These are phyloP conservation scores for Candida boleticola DNA, from an alignment of 805 yeast species.

Conservation along the genomic window DNA sequence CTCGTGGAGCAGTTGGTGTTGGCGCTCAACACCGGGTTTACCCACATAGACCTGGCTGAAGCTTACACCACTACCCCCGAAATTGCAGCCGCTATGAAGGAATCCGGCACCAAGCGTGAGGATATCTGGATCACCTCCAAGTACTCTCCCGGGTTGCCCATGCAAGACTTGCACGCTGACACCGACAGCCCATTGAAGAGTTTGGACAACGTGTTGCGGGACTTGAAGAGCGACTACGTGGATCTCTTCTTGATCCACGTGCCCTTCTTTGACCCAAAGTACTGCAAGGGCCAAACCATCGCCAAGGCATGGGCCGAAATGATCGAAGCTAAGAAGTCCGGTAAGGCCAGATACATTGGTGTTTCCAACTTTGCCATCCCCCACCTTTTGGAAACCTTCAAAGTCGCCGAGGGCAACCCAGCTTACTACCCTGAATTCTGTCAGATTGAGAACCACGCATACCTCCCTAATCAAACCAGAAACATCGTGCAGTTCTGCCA, in stretches of 20 bases:
- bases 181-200: conserved; percentile 46
- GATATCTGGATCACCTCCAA: conserved; percentile 61
- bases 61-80: conserved; percentile 57
- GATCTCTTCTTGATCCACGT: conserved; percentile 64
- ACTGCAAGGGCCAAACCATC: conserved; percentile 42
- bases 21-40: conserved; percentile 54
- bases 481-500: conserved; percentile 53
- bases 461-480: conserved; percentile 64
- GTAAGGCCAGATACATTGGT: conserved; percentile 67
- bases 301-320: conserved; percentile 60
- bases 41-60: conserved; percentile 68
- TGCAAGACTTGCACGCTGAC: conserved; percentile 14
- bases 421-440: conserved; percentile 55
- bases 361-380: conserved; percentile 61
- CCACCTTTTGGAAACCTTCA: conserved; percentile 43
- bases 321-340: conserved; percentile 53
- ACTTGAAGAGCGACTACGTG: conserved; percentile 49
- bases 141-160: conserved; percentile 39
- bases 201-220: conserved; percentile 42
- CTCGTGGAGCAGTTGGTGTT: conserved; percentile 43
- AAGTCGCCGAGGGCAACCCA: conserved; percentile 31
- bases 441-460: conserved; percentile 73
- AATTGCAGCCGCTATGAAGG: conserved; percentile 49
- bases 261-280: conserved; percentile 50
- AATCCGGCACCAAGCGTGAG: conserved; percentile 39